Evolutionary conservation across 352 stramenopile species (phyloP), one percentile per base, ranked within the genome.

Genomic region (Globisporangium perplexum): DNA sequence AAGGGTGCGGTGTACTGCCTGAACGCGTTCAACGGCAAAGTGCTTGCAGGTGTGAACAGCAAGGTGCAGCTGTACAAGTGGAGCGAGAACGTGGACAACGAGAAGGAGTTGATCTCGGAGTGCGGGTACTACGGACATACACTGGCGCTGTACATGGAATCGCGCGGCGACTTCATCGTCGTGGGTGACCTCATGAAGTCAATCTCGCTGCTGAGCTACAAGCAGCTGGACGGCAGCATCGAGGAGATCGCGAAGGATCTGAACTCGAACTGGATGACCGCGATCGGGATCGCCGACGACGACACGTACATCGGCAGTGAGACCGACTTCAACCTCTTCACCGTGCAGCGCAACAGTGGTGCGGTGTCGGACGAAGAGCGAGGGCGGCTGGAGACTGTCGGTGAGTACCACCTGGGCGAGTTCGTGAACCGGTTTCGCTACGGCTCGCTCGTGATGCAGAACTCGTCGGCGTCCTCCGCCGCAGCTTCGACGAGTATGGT

Each of bases 111-210:
- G 22, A 76, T 95, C 7, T 84, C 95, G 0, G 94, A 98, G 57
- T 93, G 93, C 53, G 92, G 93, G 11, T 93, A 98, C 68, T 93
- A 98, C 57, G 95, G 94, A 10, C 93, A 98, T 72, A 98, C 96
- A 30, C 65, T 98, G 22, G 96, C 96, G 57, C 65, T 98, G n/a
- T 96, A 96, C 65, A 93, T 98, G 62, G 91, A 97, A 56, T 97
- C 90, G 36, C 80, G 86, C 31, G 93, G 93, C 23, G 91, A 98
- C 61, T 97, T 98, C 47, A 95, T 97, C n/a, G 89, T 97, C 33
- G 92, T 98, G 20, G 96, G 94, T 20, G 96, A 99, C 60, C 64
- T 99, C 43, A 98, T 99, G 95, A 97, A 98, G 59, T 98, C 92
- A 3, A 96, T 98, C 50, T 97, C 90, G 28, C 63, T 99, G 23